Percentiles rank a stretch among this genome's conserved stretches.
Evolutionary conservation across 2,329 filamentous ascomycete species (phyloP).

Genomic region (Aspergillus sergii): DNA sequence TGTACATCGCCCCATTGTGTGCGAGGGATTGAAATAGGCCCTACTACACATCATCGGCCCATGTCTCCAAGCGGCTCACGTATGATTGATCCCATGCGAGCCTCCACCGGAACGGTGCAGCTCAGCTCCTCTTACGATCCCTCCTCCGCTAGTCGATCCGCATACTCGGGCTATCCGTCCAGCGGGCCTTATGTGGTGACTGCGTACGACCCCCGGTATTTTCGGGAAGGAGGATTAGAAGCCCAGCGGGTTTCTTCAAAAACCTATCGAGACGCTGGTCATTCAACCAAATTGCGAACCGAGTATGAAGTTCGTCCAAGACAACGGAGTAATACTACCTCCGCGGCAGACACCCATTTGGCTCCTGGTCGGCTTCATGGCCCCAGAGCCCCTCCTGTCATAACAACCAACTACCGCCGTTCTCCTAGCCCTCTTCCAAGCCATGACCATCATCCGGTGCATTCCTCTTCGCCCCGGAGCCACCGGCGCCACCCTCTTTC

Average conservation of each 20-base stretch:
- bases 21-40: constrained; percentile 28
- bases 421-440: constrained; percentile 37
- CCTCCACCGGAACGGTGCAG: constrained; percentile 45
- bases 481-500: constrained; percentile 32
- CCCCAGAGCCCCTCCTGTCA: constrained; percentile 31
- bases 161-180: constrained; percentile 36
- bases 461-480: constrained; percentile 32
- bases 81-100: constrained; percentile 41
- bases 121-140: constrained; percentile 37
- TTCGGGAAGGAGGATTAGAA: constrained; percentile 32
- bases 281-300: constrained; percentile 36
- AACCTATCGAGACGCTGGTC: constrained; percentile 33
- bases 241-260: constrained; percentile 37
- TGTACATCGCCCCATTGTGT: constrained; percentile 7
- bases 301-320: constrained; percentile 42
- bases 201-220: constrained; percentile 30
- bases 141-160: constrained; percentile 30
- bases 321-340: constrained; percentile 38
- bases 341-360: constrained; percentile 30
- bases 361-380: constrained; percentile 31
- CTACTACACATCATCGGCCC: constrained; percentile 36
- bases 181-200: constrained; percentile 30
- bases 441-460: constrained; percentile 37
- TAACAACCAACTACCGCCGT: constrained; percentile 32
- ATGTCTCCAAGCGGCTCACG: constrained; percentile 37